phyloP scores from a whole-genome alignment of 192 early-diverging fungal species.

The Coemansia sp. region DNA sequence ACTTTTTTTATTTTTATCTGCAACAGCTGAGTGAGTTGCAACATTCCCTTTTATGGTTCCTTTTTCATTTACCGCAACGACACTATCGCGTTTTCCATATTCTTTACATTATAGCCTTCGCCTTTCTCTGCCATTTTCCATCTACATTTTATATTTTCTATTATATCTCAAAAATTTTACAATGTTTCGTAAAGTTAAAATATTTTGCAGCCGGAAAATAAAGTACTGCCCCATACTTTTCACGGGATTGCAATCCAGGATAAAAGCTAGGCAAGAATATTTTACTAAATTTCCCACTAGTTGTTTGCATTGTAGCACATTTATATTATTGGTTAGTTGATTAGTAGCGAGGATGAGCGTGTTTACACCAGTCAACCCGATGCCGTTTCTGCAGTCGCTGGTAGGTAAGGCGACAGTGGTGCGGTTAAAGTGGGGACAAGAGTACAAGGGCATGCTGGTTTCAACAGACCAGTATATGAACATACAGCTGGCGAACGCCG shows the following conservation, averaged over 20 bases:
- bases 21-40: no score
- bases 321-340: not conserved
- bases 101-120: constrained; percentile 2
- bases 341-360: constrained; percentile 19
- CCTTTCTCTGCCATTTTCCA: constrained; percentile 5
- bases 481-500: constrained; percentile 89
- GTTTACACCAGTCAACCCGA: constrained; percentile 94
- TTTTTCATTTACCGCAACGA: no score
- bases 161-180: constrained; percentile 2
- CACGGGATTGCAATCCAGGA: no score
- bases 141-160: constrained; percentile 1
- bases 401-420: constrained; percentile 90
- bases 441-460: constrained; percentile 90
- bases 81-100: no score
- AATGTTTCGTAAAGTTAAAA: not conserved
- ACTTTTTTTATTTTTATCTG: not conserved
- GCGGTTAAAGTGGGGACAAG: constrained; percentile 97
- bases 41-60: no score
- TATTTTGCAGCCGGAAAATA: no score
- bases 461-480: constrained; percentile 99
- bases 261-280: no score
- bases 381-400: constrained; percentile 90
- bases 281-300: no score
- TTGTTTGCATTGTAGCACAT: not conserved
- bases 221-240: no score